Evolutionary conservation across 2,329 filamentous ascomycete species (phyloP).

Genomic region (Zymoseptoria tritici): DNA sequence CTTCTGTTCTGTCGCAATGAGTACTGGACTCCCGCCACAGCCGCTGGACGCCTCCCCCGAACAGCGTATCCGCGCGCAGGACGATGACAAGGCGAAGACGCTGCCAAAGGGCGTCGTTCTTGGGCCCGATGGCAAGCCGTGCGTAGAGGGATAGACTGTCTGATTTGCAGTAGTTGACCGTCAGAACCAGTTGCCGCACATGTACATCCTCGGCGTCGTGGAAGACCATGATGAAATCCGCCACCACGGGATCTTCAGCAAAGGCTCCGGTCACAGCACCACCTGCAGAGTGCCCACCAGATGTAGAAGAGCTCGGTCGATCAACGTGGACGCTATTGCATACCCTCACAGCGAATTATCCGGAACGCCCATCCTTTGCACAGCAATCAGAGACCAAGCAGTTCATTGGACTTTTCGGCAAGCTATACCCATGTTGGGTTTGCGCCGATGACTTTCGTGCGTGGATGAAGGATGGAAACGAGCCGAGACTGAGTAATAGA

Average conservation of each 20-base stretch:
- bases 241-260: conserved; percentile 29
- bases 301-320: conserved; percentile 79
- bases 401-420: conserved; percentile 75
- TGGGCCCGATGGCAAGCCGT: conserved; percentile 80
- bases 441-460: conserved; percentile 85
- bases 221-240: conserved; percentile 44
- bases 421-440: conserved; percentile 89
- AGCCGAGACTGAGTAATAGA: conserved; percentile 51
- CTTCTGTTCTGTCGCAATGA: conserved; percentile 30
- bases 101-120: conserved; percentile 66
- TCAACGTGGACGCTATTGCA: conserved; percentile 91
- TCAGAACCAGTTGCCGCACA: conserved; percentile 55
- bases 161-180: neutral
- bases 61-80: conserved; percentile 19
- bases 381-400: conserved; percentile 69
- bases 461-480: conserved; percentile 66
- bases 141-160: conserved; percentile 31
- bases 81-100: conserved; percentile 37
- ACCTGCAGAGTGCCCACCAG: conserved; percentile 71
- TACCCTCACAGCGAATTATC: conserved; percentile 82
- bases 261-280: conserved; percentile 26
- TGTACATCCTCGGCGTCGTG: conserved; percentile 59
- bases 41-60: conserved; percentile 28
- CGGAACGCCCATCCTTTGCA: conserved; percentile 54
- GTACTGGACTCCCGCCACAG: conserved; percentile 32